A percentile compares a stretch with the other conserved stretches of the same genome.
These are phyloP conservation scores for Botrytis pseudocinerea DNA, from an alignment of 2,329 filamentous ascomycete genomes.

Conservation along the genomic window DNA sequence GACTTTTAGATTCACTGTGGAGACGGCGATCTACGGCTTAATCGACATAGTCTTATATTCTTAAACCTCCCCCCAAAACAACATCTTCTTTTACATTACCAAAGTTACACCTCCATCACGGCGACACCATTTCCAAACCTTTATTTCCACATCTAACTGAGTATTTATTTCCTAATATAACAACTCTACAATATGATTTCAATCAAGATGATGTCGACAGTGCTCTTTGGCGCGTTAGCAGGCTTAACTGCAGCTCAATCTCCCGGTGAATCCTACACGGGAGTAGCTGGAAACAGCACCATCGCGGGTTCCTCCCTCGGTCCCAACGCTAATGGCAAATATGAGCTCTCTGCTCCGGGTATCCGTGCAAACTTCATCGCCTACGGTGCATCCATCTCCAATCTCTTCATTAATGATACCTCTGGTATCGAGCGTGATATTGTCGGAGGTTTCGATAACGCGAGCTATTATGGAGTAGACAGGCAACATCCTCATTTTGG, in stretches of 20 bases:
- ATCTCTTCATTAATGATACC: constrained; percentile 69
- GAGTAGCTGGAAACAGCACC: constrained; percentile 35
- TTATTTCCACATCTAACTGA: not conserved
- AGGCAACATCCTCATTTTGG: constrained; percentile 69
- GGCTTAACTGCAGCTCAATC: constrained; percentile 29
- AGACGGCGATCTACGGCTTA: not conserved
- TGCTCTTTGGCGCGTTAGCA: constrained; percentile 1
- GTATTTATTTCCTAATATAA: not conserved
- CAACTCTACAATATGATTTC: not conserved
- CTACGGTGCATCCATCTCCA: constrained; percentile 72
- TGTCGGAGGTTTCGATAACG: constrained; percentile 75
- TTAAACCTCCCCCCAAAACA: not conserved
- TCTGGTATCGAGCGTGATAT: constrained; percentile 69
- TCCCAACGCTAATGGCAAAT: constrained; percentile 65
- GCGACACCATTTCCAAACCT: not conserved
- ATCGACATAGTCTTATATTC: not conserved
- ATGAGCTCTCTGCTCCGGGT: constrained; percentile 66
- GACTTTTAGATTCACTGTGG: constrained; percentile 11
- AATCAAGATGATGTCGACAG: constrained; percentile 8
- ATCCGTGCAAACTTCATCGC: constrained; percentile 70
- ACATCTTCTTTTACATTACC: not conserved
- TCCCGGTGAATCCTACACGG: constrained; percentile 30
- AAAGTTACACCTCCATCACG: not conserved
- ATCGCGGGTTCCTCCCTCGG: constrained; percentile 30
- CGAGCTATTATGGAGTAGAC: constrained; percentile 66